Evolutionary conservation across 257 asterid species (phyloP), one percentile per base, ranked within the genome.

Genomic region (Thymus quinquecostatus): DNA sequence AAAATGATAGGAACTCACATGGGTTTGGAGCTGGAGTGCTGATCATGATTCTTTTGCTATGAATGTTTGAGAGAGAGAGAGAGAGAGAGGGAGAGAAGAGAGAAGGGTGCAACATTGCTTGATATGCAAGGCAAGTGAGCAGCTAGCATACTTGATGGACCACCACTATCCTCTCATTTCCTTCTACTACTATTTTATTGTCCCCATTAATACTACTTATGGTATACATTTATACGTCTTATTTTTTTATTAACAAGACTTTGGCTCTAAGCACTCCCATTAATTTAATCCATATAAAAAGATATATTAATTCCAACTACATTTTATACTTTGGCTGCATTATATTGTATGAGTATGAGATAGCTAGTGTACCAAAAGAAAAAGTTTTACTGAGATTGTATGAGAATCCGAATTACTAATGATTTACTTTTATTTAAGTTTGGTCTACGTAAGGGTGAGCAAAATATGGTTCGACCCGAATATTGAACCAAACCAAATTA

Each of bases 61-160:
- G 89, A 81, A 82, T 82, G 87, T 59, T 72, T 14, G 65, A 75
- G 81, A 69, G 85, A 81, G 72, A 81, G 83, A 80, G 50, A 74
- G 86, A 64, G 63, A 67, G 41, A 43, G 67, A 71, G 59, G 60
- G 65, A 41, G 38, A 64, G 71, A 72, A 41, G 38, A 64, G 71
- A 72, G 67, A 49, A 29, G 66, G 33, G 59, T 28, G 75, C 70
- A 69, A 82, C 75, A 79, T 88, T 86, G 96, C 97, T 92, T 90
- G 97, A 85, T 80, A 81, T 83, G 85, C 92, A 90, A 90, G 98
- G 96, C 86, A 92, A 82, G 65, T 82, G 77, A 80, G 82, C 85
- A 74, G 77, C 61, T 68, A 56, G 85, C 75, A 73, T 81, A 82
- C 87, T 86, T 83, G 88, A 83, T 89, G 96, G 92, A 82, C 92